Conservation (phyloP, 2,329 filamentous ascomycete genomes). For the Colletotrichum sojae region DNA sequence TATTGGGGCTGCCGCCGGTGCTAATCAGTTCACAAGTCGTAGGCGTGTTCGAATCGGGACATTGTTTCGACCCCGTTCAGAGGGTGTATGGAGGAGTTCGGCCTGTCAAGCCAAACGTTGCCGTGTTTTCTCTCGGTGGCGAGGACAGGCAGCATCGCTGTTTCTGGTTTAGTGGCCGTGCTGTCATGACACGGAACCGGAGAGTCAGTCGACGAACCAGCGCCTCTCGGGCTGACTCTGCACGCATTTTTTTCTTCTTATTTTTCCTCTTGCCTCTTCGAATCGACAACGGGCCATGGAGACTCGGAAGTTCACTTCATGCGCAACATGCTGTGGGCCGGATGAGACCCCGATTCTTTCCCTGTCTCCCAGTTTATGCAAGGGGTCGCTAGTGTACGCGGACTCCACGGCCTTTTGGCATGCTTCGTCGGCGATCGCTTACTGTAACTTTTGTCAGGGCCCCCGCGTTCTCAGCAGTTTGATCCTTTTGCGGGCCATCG, state of each 20-base stretch:
- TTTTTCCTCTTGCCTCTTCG: background rate
- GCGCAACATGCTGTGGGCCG: slow-evolving; percentile 12
- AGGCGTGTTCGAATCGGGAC: background rate
- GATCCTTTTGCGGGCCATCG: background rate
- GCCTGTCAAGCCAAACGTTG: slow-evolving; percentile 4
- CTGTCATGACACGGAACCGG: background rate
- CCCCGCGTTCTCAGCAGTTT: background rate
- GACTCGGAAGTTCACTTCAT: background rate
- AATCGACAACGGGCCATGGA: background rate
- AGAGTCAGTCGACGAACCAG: slow-evolving; percentile 2
- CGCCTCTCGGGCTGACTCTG: background rate
- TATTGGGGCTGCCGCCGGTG: background rate
- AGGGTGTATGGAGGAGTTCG: background rate
- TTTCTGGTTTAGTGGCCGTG: background rate
- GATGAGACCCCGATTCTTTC: background rate
- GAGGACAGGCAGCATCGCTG: slow-evolving; percentile 5
- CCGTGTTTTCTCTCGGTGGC: background rate
- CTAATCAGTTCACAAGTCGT: slow-evolving; percentile 5
- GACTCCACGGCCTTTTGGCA: slow-evolving; percentile 6
- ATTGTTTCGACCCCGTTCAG: background rate
- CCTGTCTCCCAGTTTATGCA: background rate
- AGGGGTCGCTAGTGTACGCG: too few species aligned
- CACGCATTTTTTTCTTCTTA: background rate
- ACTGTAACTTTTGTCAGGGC: slow-evolving; percentile 19
- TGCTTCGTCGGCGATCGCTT: background rate